Conservation (phyloP, 768 basidiomycete species). For the Lactifluus piperatus region DNA sequence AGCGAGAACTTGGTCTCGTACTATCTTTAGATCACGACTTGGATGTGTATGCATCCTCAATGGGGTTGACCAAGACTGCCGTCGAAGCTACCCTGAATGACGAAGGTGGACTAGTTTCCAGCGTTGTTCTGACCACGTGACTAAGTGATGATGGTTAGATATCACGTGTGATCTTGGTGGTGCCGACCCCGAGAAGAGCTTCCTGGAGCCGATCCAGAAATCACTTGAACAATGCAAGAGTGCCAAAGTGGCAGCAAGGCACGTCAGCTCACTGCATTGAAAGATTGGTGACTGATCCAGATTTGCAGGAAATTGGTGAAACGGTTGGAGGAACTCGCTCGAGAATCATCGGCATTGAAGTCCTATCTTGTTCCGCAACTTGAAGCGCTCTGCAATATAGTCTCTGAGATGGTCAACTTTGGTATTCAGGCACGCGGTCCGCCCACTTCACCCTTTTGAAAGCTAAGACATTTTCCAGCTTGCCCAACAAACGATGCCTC, state of each 20-base stretch:
- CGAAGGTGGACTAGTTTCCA: conserved; percentile 42
- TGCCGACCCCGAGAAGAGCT: conserved; percentile 59
- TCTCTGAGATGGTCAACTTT: conserved; percentile 81
- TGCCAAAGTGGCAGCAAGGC: conserved; percentile 72
- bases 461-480: conserved; percentile 40
- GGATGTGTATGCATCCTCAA: conserved; percentile 88
- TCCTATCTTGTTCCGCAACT: conserved; percentile 64
- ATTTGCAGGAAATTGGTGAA: conserved; percentile 72
- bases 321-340: conserved; percentile 71
- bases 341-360: conserved; percentile 64
- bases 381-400: conserved; percentile 58
- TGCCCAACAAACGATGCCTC: conserved; percentile 81
- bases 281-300: neutral
- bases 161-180: conserved; percentile 64
- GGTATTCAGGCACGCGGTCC: conserved; percentile 66
- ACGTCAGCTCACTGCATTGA: neutral
- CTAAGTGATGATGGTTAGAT: conserved; percentile 42
- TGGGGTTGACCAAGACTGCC: conserved; percentile 84
- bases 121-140: neutral
- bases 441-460: neutral
- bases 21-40: conserved; percentile 83
- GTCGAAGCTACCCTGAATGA: conserved; percentile 67
- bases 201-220: conserved; percentile 76
- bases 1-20: conserved; percentile 79
- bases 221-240: conserved; percentile 76